Base-by-base conservation (phyloP, 2,329 filamentous ascomycete species). In the Xylariaceae sp. region DNA sequence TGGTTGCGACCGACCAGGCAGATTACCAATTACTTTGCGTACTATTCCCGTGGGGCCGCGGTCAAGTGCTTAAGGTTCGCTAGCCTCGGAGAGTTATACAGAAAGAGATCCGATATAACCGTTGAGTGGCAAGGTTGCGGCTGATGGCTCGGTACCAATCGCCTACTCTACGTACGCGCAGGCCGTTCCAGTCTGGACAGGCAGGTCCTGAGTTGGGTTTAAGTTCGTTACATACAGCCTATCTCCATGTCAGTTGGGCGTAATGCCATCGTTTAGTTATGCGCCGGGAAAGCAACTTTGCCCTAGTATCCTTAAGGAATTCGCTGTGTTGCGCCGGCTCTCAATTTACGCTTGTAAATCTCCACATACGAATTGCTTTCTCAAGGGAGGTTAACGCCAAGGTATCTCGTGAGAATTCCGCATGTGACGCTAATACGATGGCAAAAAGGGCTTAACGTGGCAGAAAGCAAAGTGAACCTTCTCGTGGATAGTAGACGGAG, bases 1-100 rank as follows among this genome's bases (percentile, higher is more conserved):
- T n/a, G 43, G 2, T 18, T 61, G 59, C 56, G 56, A 56, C 53
- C 59, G 56, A 51, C 14, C 40, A 21, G 54, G 56, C 53, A 62
- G 56, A 32, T 56, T 32, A 45, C 16, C 26, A n/a, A n/a, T 45
- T 45, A 47, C 41, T 7, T 41, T 37, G 32, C 26, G 14, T 37
- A 16, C 12, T 37, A 37, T 37, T 16, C 32, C 14, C 32, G 32
- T 37, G 32, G 32, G 19, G 23, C 21, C 32, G 20, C 41, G 43
- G 23, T 14, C 41, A 41, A n/a, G n/a, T n/a, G n/a, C n/a, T n/a
- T n/a, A n/a, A 53, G 47, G 20, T 40, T 21, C 21, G 12, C 32
- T 37, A 37, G 32, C 32, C 32, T 37, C 9, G 32, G 32, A 10
- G 7, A 14, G 32, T 12, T 43, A 23, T 19, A 16, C 19, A 14